Base-by-base conservation (phyloP, 768 basidiomycete genomes). In the Boletus eberwhitei region DNA sequence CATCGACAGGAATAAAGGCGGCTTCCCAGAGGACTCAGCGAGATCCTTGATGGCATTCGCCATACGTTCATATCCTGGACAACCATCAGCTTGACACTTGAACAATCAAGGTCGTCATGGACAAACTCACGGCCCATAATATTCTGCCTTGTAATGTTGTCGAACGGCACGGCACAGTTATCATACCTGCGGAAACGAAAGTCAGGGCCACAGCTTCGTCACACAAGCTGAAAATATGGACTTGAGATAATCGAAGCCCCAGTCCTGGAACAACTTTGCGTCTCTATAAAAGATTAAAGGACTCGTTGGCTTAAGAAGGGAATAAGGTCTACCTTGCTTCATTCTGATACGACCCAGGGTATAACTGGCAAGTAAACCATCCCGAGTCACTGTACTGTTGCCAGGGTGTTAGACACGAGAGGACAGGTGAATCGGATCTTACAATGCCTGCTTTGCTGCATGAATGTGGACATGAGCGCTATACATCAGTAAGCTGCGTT, bases 201-300 rank as follows among this genome's bases (percentile, higher is more conserved):
- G 50, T 50, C 45, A 42, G 29, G 29, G 24, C 12, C 32, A 31
- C 7, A 21, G 8, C 29, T 39, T 26, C 17, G 11, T 44, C 47
- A 36, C 17, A 21, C 21, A 55, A 26, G 38, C 22, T 39, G 34
- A 22, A 34, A 31, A 42, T 34, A 44, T 79, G 24, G 52, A 85
- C 85, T 86, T 86, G 19, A 86, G 71, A 54, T 81, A 75, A 63
- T 86, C 82, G 49, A 86, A 85, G 7, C 83, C 83, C 85, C 85
- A 87, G 44, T 81, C 77, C 43, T 78, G 78, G 71, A 87, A 87
- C 9, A 77, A 62, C 62, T 79, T 78, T 31, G 74, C 74, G 65
- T 86, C 85, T 55, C 83, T 83, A 24, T 67, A 55, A 48, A 26
- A 32, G 32, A 16, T 52, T 36, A n/a, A 40, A 43, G 8, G 6